These are phyloP conservation scores for Leccinum aurantiacum DNA, from an alignment of 768 basidiomycete genomes.

Conservation along the genomic window DNA sequence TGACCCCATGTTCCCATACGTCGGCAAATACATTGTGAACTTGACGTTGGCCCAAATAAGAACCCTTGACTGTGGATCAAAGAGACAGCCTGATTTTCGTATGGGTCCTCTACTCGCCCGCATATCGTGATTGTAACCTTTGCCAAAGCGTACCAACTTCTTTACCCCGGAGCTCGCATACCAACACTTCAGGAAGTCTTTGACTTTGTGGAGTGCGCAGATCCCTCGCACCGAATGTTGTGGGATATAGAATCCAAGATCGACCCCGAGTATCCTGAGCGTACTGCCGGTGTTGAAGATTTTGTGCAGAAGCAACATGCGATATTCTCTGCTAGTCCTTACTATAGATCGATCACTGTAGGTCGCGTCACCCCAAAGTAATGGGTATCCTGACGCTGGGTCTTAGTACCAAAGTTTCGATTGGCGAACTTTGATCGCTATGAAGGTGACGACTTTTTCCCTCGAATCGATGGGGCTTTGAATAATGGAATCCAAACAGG, in stretches of 20 bases:
- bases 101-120: slow-evolving; percentile 23
- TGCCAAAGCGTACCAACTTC: slow-evolving; percentile 55
- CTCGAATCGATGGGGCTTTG: not conserved
- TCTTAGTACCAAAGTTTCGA: slow-evolving; percentile 77
- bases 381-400: not conserved
- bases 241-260: slow-evolving; percentile 86
- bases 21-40: slow-evolving; percentile 75
- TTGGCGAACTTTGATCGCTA: slow-evolving; percentile 71
- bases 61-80: slow-evolving; percentile 79
- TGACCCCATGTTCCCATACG: slow-evolving; percentile 70
- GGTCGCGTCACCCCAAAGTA: slow-evolving; percentile 18
- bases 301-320: slow-evolving; percentile 65
- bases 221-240: slow-evolving; percentile 55
- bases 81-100: slow-evolving; percentile 60
- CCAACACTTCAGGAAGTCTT: slow-evolving; percentile 76
- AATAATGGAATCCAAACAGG: slow-evolving; percentile 33
- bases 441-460: slow-evolving; percentile 49
- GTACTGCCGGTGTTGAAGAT: slow-evolving; percentile 52
- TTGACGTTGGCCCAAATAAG: slow-evolving; percentile 77
- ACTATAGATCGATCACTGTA: slow-evolving; percentile 63
- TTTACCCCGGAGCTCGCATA: slow-evolving; percentile 67
- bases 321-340: slow-evolving; percentile 58
- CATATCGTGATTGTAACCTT: slow-evolving; percentile 2
- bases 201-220: slow-evolving; percentile 71
- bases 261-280: slow-evolving; percentile 51